Conservation (phyloP, 2,329 filamentous ascomycete genomes). For the Purpureocillium takamizusanense region DNA sequence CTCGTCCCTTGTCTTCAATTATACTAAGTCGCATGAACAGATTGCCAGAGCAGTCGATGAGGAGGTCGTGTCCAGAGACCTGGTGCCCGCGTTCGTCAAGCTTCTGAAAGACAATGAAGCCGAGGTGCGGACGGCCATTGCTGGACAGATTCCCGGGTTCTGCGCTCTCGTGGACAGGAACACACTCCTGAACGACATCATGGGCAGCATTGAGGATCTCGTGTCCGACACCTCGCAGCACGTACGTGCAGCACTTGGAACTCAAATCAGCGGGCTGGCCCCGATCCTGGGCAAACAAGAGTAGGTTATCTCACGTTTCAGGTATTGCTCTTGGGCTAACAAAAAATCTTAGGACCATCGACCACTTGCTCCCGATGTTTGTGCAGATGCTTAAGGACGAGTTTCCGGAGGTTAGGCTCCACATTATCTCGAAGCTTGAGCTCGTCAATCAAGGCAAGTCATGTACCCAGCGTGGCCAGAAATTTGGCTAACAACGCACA, state of each 20-base stretch:
- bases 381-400: slow-evolving; percentile 99
- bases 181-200: slow-evolving; percentile 87
- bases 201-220: slow-evolving; percentile 91
- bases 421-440: slow-evolving; percentile 99
- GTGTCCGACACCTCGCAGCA: slow-evolving; percentile 96
- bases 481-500: slow-evolving; percentile 24
- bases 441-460: slow-evolving; percentile 83
- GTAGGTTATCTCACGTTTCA: slow-evolving; percentile 42
- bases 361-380: slow-evolving; percentile 97
- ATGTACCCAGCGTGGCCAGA: neutral
- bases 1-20: neutral
- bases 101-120: slow-evolving; percentile 96
- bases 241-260: slow-evolving; percentile 88
- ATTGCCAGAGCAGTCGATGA: slow-evolving; percentile 98
- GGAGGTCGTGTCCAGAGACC: slow-evolving; percentile 85
- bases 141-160: slow-evolving; percentile 96
- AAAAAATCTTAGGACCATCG: slow-evolving; percentile 63
- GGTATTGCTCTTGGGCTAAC: neutral
- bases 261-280: slow-evolving; percentile 91
- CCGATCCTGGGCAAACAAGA: slow-evolving; percentile 97
- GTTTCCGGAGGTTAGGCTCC: slow-evolving; percentile 92
- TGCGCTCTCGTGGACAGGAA: slow-evolving; percentile 81
- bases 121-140: slow-evolving; percentile 92
- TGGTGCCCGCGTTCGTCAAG: slow-evolving; percentile 95
- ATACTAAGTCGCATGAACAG: slow-evolving; percentile 32